Conservation (phyloP, 352 stramenopile species). For the Pythium monospermum region DNA sequence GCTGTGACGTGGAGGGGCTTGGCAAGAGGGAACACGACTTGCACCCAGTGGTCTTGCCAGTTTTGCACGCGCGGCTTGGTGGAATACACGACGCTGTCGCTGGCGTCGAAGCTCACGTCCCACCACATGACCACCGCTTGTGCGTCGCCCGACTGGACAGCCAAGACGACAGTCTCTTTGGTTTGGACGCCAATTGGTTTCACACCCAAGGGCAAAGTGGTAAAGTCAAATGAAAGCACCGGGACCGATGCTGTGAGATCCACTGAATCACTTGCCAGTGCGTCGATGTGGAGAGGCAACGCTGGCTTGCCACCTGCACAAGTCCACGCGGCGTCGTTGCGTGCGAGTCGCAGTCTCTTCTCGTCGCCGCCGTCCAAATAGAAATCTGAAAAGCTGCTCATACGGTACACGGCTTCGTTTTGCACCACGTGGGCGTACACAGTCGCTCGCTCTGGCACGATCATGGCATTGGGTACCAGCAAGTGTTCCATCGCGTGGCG, state of each 20-base stretch:
- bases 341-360: constrained; percentile 32
- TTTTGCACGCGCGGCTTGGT: constrained; percentile 59
- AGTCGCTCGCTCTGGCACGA: constrained; percentile 63
- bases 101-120: constrained; percentile 57
- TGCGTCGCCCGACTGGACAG: constrained; percentile 28
- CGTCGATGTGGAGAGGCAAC: constrained; percentile 59
- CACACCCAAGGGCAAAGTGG: constrained; percentile 23
- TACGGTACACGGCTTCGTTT: constrained; percentile 56
- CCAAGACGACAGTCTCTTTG: constrained; percentile 37
- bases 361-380: constrained; percentile 25
- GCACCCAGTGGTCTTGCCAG: constrained; percentile 84
- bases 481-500: constrained; percentile 69
- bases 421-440: constrained; percentile 72
- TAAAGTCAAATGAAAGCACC: constrained; percentile 72
- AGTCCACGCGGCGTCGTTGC: constrained; percentile 47
- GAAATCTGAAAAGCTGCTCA: constrained; percentile 50
- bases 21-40: constrained; percentile 65
- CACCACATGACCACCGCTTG: constrained; percentile 84
- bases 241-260: constrained; percentile 34
- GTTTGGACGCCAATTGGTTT: constrained; percentile 15
- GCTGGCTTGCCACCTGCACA: constrained; percentile 62
- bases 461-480: constrained; percentile 41
- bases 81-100: constrained; percentile 55
- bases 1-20: constrained; percentile 19
- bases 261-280: constrained; percentile 31